phyloP scores from a whole-genome alignment of 352 stramenopile species.

The Phytophthora citrophthora region DNA sequence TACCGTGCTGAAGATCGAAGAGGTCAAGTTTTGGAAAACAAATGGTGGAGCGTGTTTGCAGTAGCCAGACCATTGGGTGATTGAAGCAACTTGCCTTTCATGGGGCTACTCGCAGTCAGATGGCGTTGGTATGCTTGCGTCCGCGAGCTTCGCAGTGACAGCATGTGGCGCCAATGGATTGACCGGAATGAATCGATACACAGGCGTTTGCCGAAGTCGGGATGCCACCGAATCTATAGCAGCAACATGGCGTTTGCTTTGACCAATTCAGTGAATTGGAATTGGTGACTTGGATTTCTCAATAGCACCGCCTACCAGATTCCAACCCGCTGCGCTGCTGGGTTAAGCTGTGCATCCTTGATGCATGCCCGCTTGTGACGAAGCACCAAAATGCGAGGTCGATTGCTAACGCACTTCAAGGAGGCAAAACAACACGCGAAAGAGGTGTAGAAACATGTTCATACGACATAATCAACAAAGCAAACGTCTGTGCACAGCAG shows the following conservation, averaged over 20 bases:
- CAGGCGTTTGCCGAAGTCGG: too few species aligned
- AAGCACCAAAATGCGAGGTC: conserved; percentile 2
- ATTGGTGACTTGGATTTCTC: too few species aligned
- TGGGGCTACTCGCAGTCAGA: conserved; percentile 3
- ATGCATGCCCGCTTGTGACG: neutral
- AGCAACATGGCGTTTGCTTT: too few species aligned
- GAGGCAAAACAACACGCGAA: conserved; percentile 7
- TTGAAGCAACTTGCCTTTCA: conserved; percentile 5
- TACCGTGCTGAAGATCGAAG: conserved; percentile 1
- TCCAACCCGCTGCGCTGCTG: neutral
- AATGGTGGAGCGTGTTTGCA: conserved; percentile 9
- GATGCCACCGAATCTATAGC: neutral
- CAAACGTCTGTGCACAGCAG: too few species aligned
- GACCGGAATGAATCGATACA: too few species aligned
- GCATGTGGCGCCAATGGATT: too few species aligned
- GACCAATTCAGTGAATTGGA: too few species aligned
- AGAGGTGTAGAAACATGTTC: too few species aligned
- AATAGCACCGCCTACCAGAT: too few species aligned
- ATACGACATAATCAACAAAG: too few species aligned
- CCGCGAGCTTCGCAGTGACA: neutral
- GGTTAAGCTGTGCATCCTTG: neutral
- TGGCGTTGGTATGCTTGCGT: neutral
- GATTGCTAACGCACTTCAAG: conserved; percentile 25
- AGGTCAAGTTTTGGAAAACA: neutral
- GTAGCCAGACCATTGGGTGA: conserved; percentile 1